Percentiles rank a stretch among this genome's conserved stretches.
Evolutionary conservation across 2,329 filamentous ascomycete species (phyloP).

Genomic region (Coniella vitis): DNA sequence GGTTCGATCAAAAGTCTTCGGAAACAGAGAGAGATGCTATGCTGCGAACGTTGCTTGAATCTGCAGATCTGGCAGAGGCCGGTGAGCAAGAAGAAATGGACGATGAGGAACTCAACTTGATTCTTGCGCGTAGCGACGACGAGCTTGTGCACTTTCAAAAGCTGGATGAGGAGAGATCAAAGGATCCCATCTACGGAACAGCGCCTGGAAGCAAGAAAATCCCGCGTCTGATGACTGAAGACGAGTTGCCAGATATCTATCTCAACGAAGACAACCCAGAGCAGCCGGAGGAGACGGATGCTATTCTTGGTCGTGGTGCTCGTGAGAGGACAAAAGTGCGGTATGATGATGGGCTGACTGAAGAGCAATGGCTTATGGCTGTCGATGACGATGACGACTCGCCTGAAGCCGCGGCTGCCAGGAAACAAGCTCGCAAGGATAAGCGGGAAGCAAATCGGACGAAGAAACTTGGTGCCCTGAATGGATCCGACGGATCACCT

Average conservation of each 20-base stretch:
- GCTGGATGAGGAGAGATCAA: slow-evolving; percentile 69
- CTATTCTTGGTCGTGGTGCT: slow-evolving; percentile 75
- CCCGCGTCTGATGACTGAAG: slow-evolving; percentile 78
- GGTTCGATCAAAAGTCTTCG: slow-evolving; percentile 98
- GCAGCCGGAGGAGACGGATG: slow-evolving; percentile 67
- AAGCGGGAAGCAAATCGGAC: slow-evolving; percentile 71
- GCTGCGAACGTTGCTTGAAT: slow-evolving; percentile 86
- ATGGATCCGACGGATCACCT: slow-evolving; percentile 59
- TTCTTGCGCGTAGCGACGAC: slow-evolving; percentile 80
- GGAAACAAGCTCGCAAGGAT: slow-evolving; percentile 80
- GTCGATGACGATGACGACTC: slow-evolving; percentile 95
- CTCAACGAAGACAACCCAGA: slow-evolving; percentile 78
- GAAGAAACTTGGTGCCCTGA: slow-evolving; percentile 40
- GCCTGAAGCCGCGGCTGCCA: slow-evolving; percentile 84
- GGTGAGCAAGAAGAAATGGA: slow-evolving; percentile 95
- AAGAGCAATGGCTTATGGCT: slow-evolving; percentile 98
- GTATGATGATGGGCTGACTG: slow-evolving; percentile 95
- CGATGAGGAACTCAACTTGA: slow-evolving; percentile 91
- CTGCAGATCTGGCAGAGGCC: slow-evolving; percentile 60
- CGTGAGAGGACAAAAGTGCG: slow-evolving; percentile 90
- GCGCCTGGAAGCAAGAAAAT: slow-evolving; percentile 53
- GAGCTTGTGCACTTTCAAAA: slow-evolving; percentile 74
- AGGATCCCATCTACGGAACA: slow-evolving; percentile 64
- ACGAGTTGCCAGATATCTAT: slow-evolving; percentile 91
- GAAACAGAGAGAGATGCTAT: slow-evolving; percentile 97